These are phyloP conservation scores for Sarocladium strictum DNA, from an alignment of 2,329 filamentous ascomycete genomes.

Conservation along the genomic window DNA sequence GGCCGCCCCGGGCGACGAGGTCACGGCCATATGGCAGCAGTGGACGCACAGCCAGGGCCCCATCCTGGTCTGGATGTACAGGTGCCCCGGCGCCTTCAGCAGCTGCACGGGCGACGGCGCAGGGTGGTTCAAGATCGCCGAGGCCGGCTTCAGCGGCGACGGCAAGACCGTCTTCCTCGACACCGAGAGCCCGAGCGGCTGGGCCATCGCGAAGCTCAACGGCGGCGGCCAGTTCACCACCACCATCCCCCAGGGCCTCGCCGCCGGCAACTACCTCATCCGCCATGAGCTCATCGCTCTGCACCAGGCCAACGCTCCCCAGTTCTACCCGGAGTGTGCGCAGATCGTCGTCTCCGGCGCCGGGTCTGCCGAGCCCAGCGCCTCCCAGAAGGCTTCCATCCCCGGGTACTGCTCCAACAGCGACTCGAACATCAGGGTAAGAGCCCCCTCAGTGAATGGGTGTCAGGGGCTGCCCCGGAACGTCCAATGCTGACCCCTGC, in stretches of 20 bases:
- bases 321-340: slow-evolving; percentile 52
- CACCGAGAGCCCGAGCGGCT: slow-evolving; percentile 15
- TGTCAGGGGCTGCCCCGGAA: background rate
- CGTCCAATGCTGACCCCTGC: background rate
- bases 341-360: slow-evolving; percentile 45
- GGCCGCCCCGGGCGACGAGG: slow-evolving; percentile 38
- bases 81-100: slow-evolving; percentile 42
- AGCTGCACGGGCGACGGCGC: slow-evolving; percentile 45
- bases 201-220: slow-evolving; percentile 24
- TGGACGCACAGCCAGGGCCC: slow-evolving; percentile 55
- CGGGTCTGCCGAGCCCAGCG: slow-evolving; percentile 36
- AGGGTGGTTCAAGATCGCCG: slow-evolving; percentile 55
- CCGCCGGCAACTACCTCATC: slow-evolving; percentile 49
- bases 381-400: slow-evolving; percentile 36
- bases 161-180: slow-evolving; percentile 20
- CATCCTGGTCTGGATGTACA: slow-evolving; percentile 49
- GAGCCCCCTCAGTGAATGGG: background rate
- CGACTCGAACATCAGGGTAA: slow-evolving; percentile 42
- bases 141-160: slow-evolving; percentile 41
- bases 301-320: slow-evolving; percentile 44
- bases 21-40: slow-evolving; percentile 47
- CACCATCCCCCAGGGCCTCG: slow-evolving; percentile 41
- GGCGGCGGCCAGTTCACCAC: slow-evolving; percentile 40
- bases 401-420: slow-evolving; percentile 36
- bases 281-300: slow-evolving; percentile 51